A percentile compares a stretch with the other conserved stretches of the same genome.
phyloP scores from a whole-genome alignment of 2,329 filamentous ascomycete species.

The Zelopaecilomyces penicillatus region DNA sequence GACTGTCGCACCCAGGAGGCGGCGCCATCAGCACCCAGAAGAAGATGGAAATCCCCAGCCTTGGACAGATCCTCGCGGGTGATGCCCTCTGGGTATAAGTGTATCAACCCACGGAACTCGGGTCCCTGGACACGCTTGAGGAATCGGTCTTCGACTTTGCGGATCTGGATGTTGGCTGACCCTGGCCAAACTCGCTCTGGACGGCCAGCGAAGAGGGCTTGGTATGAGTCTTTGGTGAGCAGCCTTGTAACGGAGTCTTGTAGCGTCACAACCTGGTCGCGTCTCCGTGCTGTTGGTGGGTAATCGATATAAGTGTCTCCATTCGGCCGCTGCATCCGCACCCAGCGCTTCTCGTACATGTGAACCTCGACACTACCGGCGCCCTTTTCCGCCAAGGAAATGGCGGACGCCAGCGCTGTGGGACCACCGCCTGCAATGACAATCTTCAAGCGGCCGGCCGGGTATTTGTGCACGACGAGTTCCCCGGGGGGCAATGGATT shows the following conservation, averaged over 20 bases:
- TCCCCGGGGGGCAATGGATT: slow-evolving; percentile 13
- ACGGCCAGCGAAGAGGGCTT: slow-evolving; percentile 23
- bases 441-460: slow-evolving; percentile 19
- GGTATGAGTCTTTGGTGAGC: slow-evolving; percentile 18
- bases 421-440: slow-evolving; percentile 26
- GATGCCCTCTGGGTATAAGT: slow-evolving; percentile 23
- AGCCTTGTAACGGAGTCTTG: slow-evolving; percentile 26
- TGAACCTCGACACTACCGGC: slow-evolving; percentile 23
- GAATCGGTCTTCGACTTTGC: slow-evolving; percentile 29
- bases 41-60: slow-evolving; percentile 27
- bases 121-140: slow-evolving; percentile 24
- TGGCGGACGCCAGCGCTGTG: slow-evolving; percentile 24
- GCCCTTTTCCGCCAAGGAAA: slow-evolving; percentile 26
- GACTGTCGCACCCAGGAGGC: slow-evolving; percentile 26
- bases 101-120: slow-evolving; percentile 22
- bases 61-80: slow-evolving; percentile 20
- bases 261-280: slow-evolving; percentile 28
- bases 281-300: slow-evolving; percentile 20
- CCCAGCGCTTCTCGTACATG: slow-evolving; percentile 27
- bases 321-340: slow-evolving; percentile 11
- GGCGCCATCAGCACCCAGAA: slow-evolving; percentile 27
- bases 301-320: slow-evolving; percentile 19
- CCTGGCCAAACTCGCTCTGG: slow-evolving; percentile 28
- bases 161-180: slow-evolving; percentile 29
- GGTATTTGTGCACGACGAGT: slow-evolving; percentile 20